Base-by-base conservation (phyloP, 345 rosid species). In the Lepidium aucheri region DNA sequence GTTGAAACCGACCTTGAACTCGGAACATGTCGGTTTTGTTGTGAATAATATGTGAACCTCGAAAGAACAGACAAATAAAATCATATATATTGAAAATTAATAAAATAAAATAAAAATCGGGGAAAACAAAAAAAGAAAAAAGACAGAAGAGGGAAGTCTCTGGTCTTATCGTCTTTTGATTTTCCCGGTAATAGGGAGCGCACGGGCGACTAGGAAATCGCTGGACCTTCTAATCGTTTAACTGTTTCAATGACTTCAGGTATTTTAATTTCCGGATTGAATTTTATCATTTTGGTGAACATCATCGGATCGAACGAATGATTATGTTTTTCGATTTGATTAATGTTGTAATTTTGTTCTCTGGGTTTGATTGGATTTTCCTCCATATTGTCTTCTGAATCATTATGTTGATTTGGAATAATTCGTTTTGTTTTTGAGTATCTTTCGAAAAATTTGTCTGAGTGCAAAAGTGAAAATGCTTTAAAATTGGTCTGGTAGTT, bases 221-320 rank as follows among this genome's bases (percentile, higher is more conserved):
- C 53, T 15, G 15, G 39, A 36, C 38, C 49, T 68, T 57, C 22
- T 14, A 12, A 53, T 53, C 60, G 4, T 69, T 52, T 13, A 6
- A 0, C 67, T 60, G 60, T 45, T 70, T 61, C 65, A n/a, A 69
- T 71, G 76, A 57, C 60, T 65, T 72, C 76, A 65, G 76, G 70
- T 65, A 56, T 32, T 33, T 8, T 16, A 17, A n/a, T 54, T n/a
- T 36, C 56, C 6, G 2, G 3, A 53, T 28, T 63, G 4, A 38
- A 13, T 13, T 17, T 45, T 17, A 3, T 43, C 22, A 16, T 13
- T 43, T 26, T 3, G 17, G 7, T 30, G 52, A 59, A 39, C 50
- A 47, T 3, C 7, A n/a, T 63, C 56, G 8, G 35, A 64, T 56
- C 44, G 14, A n/a, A 26, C 4, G 12, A 30, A 1, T 3, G 22